Evolutionary conservation across 345 rosid species (phyloP), one percentile per base, ranked within the genome.

Genomic region (Lumnitzera littorea): DNA sequence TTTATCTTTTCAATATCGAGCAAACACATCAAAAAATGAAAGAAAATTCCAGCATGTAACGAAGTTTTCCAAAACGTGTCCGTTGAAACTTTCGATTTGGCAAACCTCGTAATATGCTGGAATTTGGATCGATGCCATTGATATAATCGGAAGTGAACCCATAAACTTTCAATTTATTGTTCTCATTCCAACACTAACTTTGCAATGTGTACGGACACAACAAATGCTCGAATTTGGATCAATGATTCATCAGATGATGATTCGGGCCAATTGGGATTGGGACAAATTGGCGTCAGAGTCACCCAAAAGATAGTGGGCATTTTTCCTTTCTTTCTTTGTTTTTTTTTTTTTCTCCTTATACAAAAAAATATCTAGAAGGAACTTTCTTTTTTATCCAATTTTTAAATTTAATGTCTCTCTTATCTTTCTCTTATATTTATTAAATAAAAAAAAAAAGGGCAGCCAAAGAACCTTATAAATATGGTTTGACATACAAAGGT

Each of bases 381-480:
- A 74, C 76, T 64, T 77, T 67, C 62, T 64, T 75, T 63, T 69
- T 76, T 68, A 75, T 70, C 70, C 76, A 49, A 17, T 53, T 24
- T 20, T 48, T 43, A 50, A 48, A 31, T 47, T 72, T 27, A 52
- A 3, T 17, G 48, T 24, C 12, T 47, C 12, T 51, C 62, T 54
- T 48, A 20, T 48, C 62, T 68, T 15, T 29, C 48, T 53, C 62
- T 67, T 77, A 64, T 65, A 71, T 63, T 67, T 20, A 20, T 20
- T 66, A 72, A 64, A 69, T 6, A 14, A 62, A 72, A 70, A 4
- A 36, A 36, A 36, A 36, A 36, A 1, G 5, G 1, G 43, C 43
- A 36, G 2, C 74, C 62, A 71, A 56, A 71, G 54, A 48, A 48
- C 74, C 77, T 76, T 91, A 88, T 91, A 91, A 86, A 88, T 91